These are phyloP conservation scores for Xylaria longipes DNA, from an alignment of 495 filamentous ascomycete genomes.

Conservation along the genomic window DNA sequence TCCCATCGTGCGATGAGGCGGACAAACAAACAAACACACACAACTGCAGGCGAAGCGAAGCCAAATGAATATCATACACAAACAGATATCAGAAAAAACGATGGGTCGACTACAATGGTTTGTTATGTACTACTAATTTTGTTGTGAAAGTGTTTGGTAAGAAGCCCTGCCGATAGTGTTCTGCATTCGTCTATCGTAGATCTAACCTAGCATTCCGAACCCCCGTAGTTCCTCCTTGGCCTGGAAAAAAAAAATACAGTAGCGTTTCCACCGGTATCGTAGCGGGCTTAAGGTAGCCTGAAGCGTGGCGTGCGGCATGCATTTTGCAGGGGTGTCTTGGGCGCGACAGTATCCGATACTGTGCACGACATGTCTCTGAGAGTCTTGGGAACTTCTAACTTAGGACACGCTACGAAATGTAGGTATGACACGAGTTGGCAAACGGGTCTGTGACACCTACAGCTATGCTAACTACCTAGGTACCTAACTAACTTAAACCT, in stretches of 20 bases:
- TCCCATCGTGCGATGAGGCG: background rate
- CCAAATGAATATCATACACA: background rate
- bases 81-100: background rate
- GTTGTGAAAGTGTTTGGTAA: background rate
- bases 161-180: constrained; percentile 15
- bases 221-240: background rate
- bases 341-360: constrained; percentile 14
- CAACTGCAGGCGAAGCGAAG: background rate
- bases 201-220: constrained; percentile 13
- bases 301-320: background rate
- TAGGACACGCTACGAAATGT: background rate
- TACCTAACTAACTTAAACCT: background rate
- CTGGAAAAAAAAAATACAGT: background rate
- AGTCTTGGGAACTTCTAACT: constrained; percentile 15
- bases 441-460: background rate
- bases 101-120: background rate
- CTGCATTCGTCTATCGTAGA: constrained; percentile 9
- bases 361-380: constrained; percentile 7
- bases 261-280: constrained; percentile 18
- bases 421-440: background rate
- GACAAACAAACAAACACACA: background rate
- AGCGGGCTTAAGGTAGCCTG: constrained; percentile 18
- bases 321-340: background rate
- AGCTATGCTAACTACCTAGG: background rate
- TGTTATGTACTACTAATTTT: background rate